Percentiles rank a stretch among this genome's conserved stretches.
phyloP scores from a whole-genome alignment of 2,329 filamentous ascomycete genomes.

The Aspergillus proliferans region DNA sequence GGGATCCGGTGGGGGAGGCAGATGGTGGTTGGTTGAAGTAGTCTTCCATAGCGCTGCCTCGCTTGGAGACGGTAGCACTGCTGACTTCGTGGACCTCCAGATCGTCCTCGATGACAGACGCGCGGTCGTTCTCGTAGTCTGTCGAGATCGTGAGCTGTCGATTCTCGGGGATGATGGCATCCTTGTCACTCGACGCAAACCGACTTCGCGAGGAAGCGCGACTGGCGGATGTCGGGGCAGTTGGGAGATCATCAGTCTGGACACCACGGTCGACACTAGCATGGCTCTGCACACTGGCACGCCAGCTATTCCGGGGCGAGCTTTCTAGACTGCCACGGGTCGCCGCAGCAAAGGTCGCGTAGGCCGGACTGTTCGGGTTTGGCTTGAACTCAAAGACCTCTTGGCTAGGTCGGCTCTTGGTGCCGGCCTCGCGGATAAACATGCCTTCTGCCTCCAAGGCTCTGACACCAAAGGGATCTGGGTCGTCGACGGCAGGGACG shows the following conservation, averaged over 20 bases:
- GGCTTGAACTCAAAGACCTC: slow-evolving; percentile 79
- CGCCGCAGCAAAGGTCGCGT: slow-evolving; percentile 46
- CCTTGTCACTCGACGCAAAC: slow-evolving; percentile 16
- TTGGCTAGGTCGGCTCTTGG: slow-evolving; percentile 64
- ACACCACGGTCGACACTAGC: slow-evolving; percentile 56
- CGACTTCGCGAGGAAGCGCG: slow-evolving; percentile 29
- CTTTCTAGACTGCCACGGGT: slow-evolving; percentile 64
- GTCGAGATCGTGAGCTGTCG: slow-evolving; percentile 9
- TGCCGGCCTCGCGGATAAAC: slow-evolving; percentile 85
- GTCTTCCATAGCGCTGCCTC: slow-evolving; percentile 37
- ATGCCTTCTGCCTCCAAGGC: slow-evolving; percentile 78
- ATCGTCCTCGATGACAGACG: slow-evolving; percentile 18
- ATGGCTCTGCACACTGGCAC: slow-evolving; percentile 62
- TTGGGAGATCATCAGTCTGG: slow-evolving; percentile 56
- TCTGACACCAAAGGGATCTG: slow-evolving; percentile 85
- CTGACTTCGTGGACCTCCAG: slow-evolving; percentile 41
- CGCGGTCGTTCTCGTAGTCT: slow-evolving; percentile 7
- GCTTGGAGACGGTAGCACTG: slow-evolving; percentile 46
- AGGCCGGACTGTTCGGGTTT: slow-evolving; percentile 63
- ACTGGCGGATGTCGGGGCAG: slow-evolving; percentile 26
- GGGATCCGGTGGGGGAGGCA: slow-evolving; percentile 51
- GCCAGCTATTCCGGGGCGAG: slow-evolving; percentile 56
- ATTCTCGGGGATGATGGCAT: slow-evolving; percentile 9
- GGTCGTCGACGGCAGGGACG: slow-evolving; percentile 70
- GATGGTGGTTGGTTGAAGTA: not conserved